These are phyloP conservation scores for Trypanosomatidae sp. DNA, from an alignment of 208 protist genomes.

Conservation along the genomic window DNA sequence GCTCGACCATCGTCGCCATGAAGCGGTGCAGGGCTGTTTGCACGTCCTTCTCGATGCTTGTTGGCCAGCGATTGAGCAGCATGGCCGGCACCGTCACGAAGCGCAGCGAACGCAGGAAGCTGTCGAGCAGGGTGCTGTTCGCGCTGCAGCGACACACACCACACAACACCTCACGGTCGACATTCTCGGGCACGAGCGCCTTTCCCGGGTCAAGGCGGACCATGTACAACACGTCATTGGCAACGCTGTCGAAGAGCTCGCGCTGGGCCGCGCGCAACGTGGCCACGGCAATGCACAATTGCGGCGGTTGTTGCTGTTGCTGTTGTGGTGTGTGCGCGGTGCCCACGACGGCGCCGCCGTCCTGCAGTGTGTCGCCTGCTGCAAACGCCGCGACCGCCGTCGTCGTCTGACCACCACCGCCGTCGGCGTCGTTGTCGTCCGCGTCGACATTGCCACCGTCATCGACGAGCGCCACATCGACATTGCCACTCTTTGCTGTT, in stretches of 20 bases:
- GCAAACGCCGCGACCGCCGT: neutral
- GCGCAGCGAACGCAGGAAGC: conserved; percentile 80
- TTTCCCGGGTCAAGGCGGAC: conserved; percentile 62
- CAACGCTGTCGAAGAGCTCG: conserved; percentile 21
- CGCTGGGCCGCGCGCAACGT: conserved; percentile 14
- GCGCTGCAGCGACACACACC: conserved; percentile 26
- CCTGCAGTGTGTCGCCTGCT: neutral
- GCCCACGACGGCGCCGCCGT: too few species aligned
- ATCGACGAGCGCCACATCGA: neutral
- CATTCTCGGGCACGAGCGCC: conserved; percentile 74
- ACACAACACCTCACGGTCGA: conserved; percentile 77
- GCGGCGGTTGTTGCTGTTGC: too few species aligned
- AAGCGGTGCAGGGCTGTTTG: conserved; percentile 92
- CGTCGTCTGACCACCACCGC: neutral
- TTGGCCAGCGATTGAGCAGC: conserved; percentile 87
- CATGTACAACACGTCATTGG: conserved; percentile 58
- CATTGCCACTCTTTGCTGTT: neutral
- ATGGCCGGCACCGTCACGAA: conserved; percentile 73
- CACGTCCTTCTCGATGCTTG: conserved; percentile 94
- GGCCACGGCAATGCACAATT: too few species aligned
- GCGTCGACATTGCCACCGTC: conserved; percentile 1
- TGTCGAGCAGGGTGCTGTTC: conserved; percentile 51
- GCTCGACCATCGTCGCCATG: conserved; percentile 95
- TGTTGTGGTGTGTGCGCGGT: too few species aligned
- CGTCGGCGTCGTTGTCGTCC: neutral